Evolutionary conservation across 371 early-diverging fungal species (phyloP), one percentile per base, ranked within the genome.

Genomic region (Smittium mucronatum): DNA sequence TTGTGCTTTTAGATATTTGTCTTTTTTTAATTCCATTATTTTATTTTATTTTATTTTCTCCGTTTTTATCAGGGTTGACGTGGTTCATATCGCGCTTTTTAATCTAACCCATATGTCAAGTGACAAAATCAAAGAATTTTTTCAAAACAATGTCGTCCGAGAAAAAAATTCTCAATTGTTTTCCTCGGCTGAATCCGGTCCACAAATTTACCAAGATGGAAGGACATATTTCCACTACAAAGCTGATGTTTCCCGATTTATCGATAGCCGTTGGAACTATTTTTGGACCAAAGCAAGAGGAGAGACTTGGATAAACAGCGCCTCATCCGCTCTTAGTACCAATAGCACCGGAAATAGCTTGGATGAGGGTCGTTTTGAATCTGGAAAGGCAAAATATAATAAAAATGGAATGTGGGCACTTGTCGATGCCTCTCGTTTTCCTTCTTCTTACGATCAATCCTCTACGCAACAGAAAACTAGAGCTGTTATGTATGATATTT

Each of bases 181-280:
- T n/a, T n/a, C n/a, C n/a, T n/a, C n/a, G n/a, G n/a, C n/a, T n/a
- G n/a, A n/a, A n/a, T n/a, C n/a, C n/a, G n/a, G n/a, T n/a, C n/a
- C n/a, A n/a, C n/a, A n/a, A n/a, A n/a, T n/a, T n/a, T n/a, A n/a
- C n/a, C n/a, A n/a, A n/a, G n/a, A n/a, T n/a, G n/a, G n/a, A n/a
- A n/a, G n/a, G n/a, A n/a, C n/a, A n/a, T n/a, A n/a, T n/a, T n/a
- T n/a, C n/a, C n/a, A n/a, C n/a, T n/a, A n/a, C n/a, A n/a, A n/a
- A n/a, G 78, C 74, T 11, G 84, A 86, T 36, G 80, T 87, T 21
- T 77, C 78, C 28, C 69, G 70, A 31, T 86, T 85, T 66, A 81
- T 87, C 36, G 86, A 86, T 64, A 70, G 74, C 70, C 73, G 85
- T 75, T 87, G 88, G 88, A 70, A 74, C 32, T 73, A 77, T 47